Evolutionary conservation across 2,329 filamentous ascomycete genomes (phyloP).

Genomic region (Chlorencoelia australis): DNA sequence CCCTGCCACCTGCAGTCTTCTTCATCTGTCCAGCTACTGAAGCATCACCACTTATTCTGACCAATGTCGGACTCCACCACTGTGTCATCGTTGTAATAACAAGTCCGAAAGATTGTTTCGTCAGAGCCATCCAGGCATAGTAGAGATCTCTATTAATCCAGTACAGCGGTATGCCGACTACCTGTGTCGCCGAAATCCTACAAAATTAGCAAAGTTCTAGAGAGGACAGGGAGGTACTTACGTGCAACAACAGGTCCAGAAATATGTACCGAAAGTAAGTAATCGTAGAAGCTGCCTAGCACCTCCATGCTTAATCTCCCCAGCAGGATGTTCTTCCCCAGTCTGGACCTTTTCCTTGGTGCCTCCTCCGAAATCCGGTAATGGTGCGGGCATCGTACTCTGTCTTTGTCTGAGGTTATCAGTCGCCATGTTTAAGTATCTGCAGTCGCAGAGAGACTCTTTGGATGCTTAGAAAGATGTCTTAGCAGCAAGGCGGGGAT

Average conservation of each 20-base stretch:
- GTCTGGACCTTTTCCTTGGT: constrained; percentile 11
- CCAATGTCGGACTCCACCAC: constrained; percentile 76
- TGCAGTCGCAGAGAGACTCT: too few species aligned
- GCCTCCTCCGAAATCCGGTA: constrained; percentile 8
- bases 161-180: constrained; percentile 68
- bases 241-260: constrained; percentile 21
- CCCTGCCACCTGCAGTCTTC: constrained; percentile 58
- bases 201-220: constrained; percentile 13
- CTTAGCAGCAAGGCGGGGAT: too few species aligned
- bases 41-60: constrained; percentile 74
- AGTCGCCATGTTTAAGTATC: constrained; percentile 17
- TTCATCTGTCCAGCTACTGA: constrained; percentile 68
- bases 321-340: constrained; percentile 24
- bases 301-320: constrained; percentile 25
- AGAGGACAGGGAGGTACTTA: constrained; percentile 14
- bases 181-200: constrained; percentile 61
- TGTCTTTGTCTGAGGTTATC: constrained; percentile 20
- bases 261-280: constrained; percentile 21
- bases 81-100: constrained; percentile 71
- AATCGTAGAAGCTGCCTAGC: constrained; percentile 21
- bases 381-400: constrained; percentile 3
- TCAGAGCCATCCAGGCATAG: constrained; percentile 79
- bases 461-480: too few species aligned
- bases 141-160: constrained; percentile 67
- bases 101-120: constrained; percentile 75